Evolutionary conservation across 306 rosid genomes (phyloP), one percentile per base, ranked within the genome.

Genomic region (Corylus americana): DNA sequence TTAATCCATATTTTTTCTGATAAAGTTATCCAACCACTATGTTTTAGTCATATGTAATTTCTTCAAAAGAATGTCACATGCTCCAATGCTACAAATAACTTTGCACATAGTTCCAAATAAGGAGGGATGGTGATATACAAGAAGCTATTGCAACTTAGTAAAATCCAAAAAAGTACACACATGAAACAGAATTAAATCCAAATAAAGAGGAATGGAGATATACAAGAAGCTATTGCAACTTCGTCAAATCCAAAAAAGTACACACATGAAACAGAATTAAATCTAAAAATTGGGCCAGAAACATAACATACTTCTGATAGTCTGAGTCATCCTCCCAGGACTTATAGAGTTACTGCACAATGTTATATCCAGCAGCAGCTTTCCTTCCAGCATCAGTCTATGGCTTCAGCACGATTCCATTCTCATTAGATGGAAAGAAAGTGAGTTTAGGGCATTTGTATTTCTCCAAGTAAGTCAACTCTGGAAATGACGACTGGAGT

Each of bases 361-460:
- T 5, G 45, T 42, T 42, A 42, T 42, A 6, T 6, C 45, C 6
- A 8, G 7, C 45, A 6, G 1, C 45, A 0, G 45, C 8, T 6
- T 0, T 6, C 45, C 1, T 42, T 42, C 45, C 45, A 5, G 6
- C 45, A 39, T 4, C 37, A 22, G 17, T 59, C 4, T 1, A 3
- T 29, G 45, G 45, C n/a, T 13, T 4, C 8, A 63, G 11, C 85
- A 75, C 55, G 51, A 82, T 53, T 5, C 72, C 76, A 47, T 50
- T 39, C 64, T 78, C 45, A 16, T 74, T 73, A 37, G 55, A 68
- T 11, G 64, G 78, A 12, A 8, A 31, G 20, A 45, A 25, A 11
- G 29, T 70, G 69, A 72, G 54, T 25, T 44, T 4, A 17, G 79
- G 79, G 63, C 79, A 82, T 4, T 58, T 1, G 35, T 2, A 6